Evolutionary conservation across 352 stramenopile genomes (phyloP), one percentile per base, ranked within the genome.

Genomic region (Phytophthora vignae): DNA sequence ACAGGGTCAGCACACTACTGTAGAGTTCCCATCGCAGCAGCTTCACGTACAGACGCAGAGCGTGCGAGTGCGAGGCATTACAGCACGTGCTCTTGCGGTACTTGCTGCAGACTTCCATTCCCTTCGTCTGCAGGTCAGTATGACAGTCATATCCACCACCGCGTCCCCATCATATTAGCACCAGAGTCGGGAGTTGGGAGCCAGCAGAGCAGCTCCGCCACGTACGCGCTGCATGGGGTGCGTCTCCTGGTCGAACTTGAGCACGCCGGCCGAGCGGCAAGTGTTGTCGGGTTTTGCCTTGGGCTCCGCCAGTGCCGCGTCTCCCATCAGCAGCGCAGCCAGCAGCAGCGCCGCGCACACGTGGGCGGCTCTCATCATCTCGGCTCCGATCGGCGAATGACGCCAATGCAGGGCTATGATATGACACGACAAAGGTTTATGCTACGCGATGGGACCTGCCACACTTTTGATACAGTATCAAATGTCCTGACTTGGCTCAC

Each of bases 11-110:
- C 10, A 40, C 48, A 25, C 22, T 40, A 40, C 48, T 8, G 6
- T 40, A 40, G 8, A 4, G 15, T 27, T 54, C 36, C 49, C n/a
- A 60, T 58, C 17, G 17, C 60, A 64, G 8, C 46, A 64, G 21
- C 31, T 36, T n/a, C 53, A 69, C 81, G 60, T 77, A 94, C 87
- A 92, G 66, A 36, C 85, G 83, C 21, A 96, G 72, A 60, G 85
- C 56, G 42, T 89, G 71, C 15, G 64, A 70, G 66, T 96, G 89
- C n/a, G 80, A 88, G 67, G 76, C 81, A 53, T 94, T 90, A 66
- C 89, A 96, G 79, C 89, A 94, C 65, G 87, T 94, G 76, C 86
- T 94, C 63, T 90, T 84, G 40, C 69, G 70, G 73, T 96, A 96
- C 65, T 96, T 92, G 72, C 74, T 88, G 71, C 88, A 95, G 12